Evolutionary conservation across 129 eudicot species (phyloP).

Genomic region (Kitagawia praeruptora): DNA sequence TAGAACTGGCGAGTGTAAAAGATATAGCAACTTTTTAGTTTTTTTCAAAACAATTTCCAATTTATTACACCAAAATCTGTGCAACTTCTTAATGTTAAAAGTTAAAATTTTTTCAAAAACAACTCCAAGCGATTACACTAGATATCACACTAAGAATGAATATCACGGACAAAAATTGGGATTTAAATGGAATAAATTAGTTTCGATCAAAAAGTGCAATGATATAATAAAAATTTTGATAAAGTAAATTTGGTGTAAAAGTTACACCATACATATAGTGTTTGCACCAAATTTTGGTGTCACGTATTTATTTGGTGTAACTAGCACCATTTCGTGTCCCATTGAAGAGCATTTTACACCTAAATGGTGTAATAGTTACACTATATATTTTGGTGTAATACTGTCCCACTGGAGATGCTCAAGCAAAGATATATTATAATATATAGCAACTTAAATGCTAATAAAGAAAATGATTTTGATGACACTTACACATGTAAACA

Average conservation of each 20-base stretch:
- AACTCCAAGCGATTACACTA: neutral
- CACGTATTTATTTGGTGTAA: neutral
- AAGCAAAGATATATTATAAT: neutral
- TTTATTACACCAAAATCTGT: neutral
- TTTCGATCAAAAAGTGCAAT: neutral
- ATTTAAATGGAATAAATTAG: too few species aligned
- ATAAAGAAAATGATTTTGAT: neutral
- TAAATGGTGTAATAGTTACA: neutral
- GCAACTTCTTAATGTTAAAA: neutral
- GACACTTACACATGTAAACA: slow-evolving; percentile 77
- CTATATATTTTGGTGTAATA: neutral
- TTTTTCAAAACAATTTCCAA: neutral
- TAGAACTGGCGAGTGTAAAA: neutral
- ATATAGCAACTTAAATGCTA: neutral
- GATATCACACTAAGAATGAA: neutral
- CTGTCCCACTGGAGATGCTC: neutral
- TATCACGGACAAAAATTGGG: neutral
- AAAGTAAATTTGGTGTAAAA: neutral
- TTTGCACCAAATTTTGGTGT: neutral
- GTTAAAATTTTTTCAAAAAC: neutral
- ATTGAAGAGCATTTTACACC: neutral
- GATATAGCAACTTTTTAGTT: neutral
- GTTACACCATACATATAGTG: too few species aligned
- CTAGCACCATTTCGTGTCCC: neutral
- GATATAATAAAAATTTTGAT: too few species aligned